Evolutionary conservation across 768 basidiomycete species (phyloP).

Genomic region (Serpula lacrymans): DNA sequence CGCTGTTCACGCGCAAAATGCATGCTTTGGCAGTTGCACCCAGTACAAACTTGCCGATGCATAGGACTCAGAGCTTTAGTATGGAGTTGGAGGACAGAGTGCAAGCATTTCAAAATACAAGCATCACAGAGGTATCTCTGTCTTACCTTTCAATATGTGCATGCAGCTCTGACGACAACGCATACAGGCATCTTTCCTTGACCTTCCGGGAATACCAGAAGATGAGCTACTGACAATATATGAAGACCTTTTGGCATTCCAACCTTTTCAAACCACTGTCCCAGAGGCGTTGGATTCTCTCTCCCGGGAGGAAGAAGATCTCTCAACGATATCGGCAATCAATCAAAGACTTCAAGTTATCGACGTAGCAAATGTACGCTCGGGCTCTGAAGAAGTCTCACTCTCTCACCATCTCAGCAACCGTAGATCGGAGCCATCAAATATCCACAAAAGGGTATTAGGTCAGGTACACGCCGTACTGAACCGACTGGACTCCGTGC

Average conservation of each 20-base stretch:
- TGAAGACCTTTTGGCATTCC: slow-evolving; percentile 33
- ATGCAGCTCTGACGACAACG: neutral
- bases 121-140: neutral
- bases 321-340: slow-evolving; percentile 11
- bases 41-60: neutral
- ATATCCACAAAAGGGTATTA: slow-evolving; percentile 33
- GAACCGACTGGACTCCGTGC: slow-evolving; percentile 19
- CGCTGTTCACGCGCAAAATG: slow-evolving; percentile 11
- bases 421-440: slow-evolving; percentile 6
- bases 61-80: neutral
- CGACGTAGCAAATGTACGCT: neutral
- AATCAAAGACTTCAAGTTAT: slow-evolving; percentile 13
- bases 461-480: slow-evolving; percentile 32
- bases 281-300: slow-evolving; percentile 2
- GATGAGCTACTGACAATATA: slow-evolving; percentile 38
- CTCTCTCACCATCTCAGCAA: neutral
- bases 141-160: neutral
- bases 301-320: slow-evolving; percentile 8
- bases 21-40: slow-evolving; percentile 12
- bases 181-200: neutral
- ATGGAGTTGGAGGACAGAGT: slow-evolving; percentile 2
- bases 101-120: neutral
- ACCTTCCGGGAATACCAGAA: slow-evolving; percentile 24
- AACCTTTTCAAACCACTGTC: slow-evolving; percentile 9
- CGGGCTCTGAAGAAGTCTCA: slow-evolving; percentile 8